phyloP scores from a whole-genome alignment of 2,329 filamentous ascomycete species.

The Iodosphaeria phyllophila region DNA sequence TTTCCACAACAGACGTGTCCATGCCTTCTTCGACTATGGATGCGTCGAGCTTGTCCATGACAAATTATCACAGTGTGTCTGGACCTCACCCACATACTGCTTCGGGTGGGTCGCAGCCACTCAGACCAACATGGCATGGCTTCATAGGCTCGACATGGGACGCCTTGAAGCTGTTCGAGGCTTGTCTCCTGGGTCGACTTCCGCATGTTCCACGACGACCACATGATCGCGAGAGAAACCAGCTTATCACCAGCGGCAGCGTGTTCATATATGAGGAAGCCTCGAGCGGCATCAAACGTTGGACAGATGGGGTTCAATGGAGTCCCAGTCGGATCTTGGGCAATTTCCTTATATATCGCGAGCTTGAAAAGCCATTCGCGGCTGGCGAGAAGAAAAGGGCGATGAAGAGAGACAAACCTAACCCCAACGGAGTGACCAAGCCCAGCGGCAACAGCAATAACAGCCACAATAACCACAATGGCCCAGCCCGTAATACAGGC shows the following conservation, averaged over 20 bases:
- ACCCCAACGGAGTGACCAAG: conserved; percentile 20
- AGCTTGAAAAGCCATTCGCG: conserved; percentile 59
- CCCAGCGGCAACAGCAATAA: conserved; percentile 6
- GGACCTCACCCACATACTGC: conserved; percentile 5
- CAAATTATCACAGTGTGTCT: no score
- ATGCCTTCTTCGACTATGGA: no score
- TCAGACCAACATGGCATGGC: conserved; percentile 48
- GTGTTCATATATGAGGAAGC: conserved; percentile 88
- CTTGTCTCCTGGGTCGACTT: conserved; percentile 50
- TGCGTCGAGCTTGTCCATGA: no score
- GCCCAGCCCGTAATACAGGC: conserved; percentile 1
- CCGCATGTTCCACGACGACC: conserved; percentile 67
- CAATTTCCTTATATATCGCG: conserved; percentile 73
- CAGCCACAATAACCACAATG: conserved; percentile 5
- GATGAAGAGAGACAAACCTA: conserved; percentile 44
- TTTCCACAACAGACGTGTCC: no score
- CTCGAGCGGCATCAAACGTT: conserved; percentile 78
- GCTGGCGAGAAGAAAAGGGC: conserved; percentile 75
- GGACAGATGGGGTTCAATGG: conserved; percentile 87
- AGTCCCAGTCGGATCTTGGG: conserved; percentile 72
- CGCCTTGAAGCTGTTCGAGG: conserved; percentile 65
- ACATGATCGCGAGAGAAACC: conserved; percentile 63
- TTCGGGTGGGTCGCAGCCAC: conserved; percentile 13
- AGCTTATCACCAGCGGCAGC: conserved; percentile 66
- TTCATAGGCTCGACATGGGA: conserved; percentile 53